Evolutionary conservation across 2,329 filamentous ascomycete genomes (phyloP).

Genomic region (Lasiodiplodia gonubiensis): DNA sequence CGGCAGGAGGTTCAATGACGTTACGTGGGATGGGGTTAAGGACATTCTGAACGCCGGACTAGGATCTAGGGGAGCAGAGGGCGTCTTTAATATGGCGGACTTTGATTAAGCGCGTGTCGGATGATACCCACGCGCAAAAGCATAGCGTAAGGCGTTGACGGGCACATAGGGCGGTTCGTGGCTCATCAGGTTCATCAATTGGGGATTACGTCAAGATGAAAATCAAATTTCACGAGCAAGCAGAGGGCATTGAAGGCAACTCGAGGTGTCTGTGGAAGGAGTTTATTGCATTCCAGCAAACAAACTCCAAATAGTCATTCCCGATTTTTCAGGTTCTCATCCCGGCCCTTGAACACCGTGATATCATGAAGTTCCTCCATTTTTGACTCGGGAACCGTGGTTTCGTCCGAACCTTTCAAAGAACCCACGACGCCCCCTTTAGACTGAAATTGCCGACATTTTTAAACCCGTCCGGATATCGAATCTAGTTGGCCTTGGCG

Average conservation of each 20-base stretch:
- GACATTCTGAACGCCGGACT: conserved; percentile 44
- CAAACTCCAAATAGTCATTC: conserved; percentile 15
- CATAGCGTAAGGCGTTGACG: conserved; percentile 20
- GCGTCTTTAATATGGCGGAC: conserved; percentile 3
- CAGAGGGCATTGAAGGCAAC: neutral
- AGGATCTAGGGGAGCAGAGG: conserved; percentile 37
- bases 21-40: conserved; percentile 58
- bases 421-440: conserved; percentile 23
- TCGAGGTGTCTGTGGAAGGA: neutral
- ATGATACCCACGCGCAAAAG: neutral
- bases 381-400: conserved; percentile 25
- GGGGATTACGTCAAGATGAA: neutral
- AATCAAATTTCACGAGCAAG: neutral
- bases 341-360: conserved; percentile 29
- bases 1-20: conserved; percentile 55
- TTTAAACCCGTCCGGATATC: conserved; percentile 7
- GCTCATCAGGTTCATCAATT: neutral
- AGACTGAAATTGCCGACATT: conserved; percentile 1
- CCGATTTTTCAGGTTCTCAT: conserved; percentile 25
- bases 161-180: neutral
- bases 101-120: neutral
- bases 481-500: conserved; percentile 60
- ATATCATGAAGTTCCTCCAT: conserved; percentile 28
- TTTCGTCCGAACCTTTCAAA: conserved; percentile 15
- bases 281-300: conserved; percentile 9